Conservation (phyloP, 2,329 filamentous ascomycete species). For the Stachybotrys elegans region DNA sequence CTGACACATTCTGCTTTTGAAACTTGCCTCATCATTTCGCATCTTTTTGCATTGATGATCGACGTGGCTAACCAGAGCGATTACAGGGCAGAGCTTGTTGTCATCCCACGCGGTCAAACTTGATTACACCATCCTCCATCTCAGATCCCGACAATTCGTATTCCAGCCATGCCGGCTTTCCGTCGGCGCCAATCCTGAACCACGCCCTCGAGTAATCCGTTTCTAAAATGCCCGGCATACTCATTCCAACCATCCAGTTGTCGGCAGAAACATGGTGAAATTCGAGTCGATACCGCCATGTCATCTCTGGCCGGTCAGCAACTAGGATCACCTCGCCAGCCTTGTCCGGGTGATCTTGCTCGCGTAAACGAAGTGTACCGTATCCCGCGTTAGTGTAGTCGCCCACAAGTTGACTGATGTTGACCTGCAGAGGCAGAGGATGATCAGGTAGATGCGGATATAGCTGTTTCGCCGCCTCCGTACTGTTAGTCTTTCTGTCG, state of each 20-base stretch:
- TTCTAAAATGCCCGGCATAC: neutral
- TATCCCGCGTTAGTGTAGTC: slow-evolving; percentile 41
- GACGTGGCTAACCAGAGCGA: too few species aligned
- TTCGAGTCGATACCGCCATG: slow-evolving; percentile 15
- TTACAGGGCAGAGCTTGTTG: too few species aligned
- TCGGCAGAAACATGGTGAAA: slow-evolving; percentile 22
- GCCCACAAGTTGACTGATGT: slow-evolving; percentile 28
- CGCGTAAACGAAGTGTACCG: slow-evolving; percentile 16
- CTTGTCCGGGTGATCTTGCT: slow-evolving; percentile 9
- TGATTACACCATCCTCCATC: too few species aligned
- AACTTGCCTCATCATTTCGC: slow-evolving; percentile 5
- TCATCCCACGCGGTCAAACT: too few species aligned
- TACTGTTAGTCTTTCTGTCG: slow-evolving; percentile 11
- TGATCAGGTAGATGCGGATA: slow-evolving; percentile 32
- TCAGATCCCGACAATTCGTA: too few species aligned
- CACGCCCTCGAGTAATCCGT: slow-evolving; percentile 7
- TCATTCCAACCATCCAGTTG: slow-evolving; percentile 13
- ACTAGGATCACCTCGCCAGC: slow-evolving; percentile 14
- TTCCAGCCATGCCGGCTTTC: slow-evolving; percentile 9
- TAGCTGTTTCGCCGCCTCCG: slow-evolving; percentile 25
- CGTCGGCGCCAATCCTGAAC: slow-evolving; percentile 12
- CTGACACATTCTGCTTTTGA: slow-evolving; percentile 35
- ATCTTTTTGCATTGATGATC: too few species aligned
- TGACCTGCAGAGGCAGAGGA: slow-evolving; percentile 28
- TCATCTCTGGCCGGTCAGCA: slow-evolving; percentile 15